These are phyloP conservation scores for Pestalotiopsis sp. DNA, from an alignment of 2,329 filamentous ascomycete species.

Conservation along the genomic window DNA sequence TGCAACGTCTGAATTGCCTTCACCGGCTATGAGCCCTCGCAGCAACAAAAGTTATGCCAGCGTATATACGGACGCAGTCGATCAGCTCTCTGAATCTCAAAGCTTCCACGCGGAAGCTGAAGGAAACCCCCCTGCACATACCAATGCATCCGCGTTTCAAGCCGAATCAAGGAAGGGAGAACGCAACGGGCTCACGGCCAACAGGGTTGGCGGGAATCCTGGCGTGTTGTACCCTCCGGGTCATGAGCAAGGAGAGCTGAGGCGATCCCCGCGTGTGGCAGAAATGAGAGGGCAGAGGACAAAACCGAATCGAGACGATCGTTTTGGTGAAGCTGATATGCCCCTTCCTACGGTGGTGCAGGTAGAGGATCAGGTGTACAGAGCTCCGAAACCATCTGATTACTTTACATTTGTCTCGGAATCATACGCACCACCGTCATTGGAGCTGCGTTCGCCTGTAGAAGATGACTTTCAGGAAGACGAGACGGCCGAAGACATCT, in stretches of 20 bases:
- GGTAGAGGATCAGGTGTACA: neutral
- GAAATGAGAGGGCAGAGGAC: neutral
- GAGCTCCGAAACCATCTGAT: slow-evolving; percentile 26
- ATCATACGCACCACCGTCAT: slow-evolving; percentile 30
- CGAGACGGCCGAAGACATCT: slow-evolving; percentile 20
- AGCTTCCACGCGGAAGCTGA: slow-evolving; percentile 24
- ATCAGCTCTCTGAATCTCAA: slow-evolving; percentile 12
- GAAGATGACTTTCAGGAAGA: slow-evolving; percentile 24
- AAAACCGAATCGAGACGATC: neutral
- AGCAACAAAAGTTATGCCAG: slow-evolving; percentile 12
- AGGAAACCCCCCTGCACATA: slow-evolving; percentile 22
- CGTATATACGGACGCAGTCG: slow-evolving; percentile 6
- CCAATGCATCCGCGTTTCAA: slow-evolving; percentile 10
- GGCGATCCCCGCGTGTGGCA: neutral
- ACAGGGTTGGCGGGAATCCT: neutral
- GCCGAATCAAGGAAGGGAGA: neutral
- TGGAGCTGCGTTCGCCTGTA: slow-evolving; percentile 28
- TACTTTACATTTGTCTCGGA: slow-evolving; percentile 34
- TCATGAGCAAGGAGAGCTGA: neutral
- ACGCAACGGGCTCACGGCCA: neutral
- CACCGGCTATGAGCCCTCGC: neutral
- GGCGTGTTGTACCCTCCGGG: too few species aligned
- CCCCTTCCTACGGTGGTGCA: neutral
- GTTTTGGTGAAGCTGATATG: neutral
- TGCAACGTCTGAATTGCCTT: neutral